phyloP scores from a whole-genome alignment of 371 early-diverging fungal genomes.

The Actinomortierella wolfii region DNA sequence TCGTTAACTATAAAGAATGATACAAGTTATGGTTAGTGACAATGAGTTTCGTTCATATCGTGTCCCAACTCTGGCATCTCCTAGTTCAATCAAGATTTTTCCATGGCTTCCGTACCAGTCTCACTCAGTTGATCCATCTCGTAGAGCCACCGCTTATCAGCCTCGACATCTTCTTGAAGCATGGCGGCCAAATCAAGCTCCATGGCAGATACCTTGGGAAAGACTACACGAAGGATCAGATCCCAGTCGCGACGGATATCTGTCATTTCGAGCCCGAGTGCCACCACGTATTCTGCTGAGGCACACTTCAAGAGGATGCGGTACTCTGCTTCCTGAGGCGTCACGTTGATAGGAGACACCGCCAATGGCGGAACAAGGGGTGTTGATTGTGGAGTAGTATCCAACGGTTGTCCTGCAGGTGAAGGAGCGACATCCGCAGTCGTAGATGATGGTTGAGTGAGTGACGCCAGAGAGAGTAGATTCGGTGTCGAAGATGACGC shows the following conservation, averaged over 20 bases:
- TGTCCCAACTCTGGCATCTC: too few relatives aligned
- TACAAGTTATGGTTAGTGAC: too few relatives aligned
- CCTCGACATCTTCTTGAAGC: conserved; percentile 22
- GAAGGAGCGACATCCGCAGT: too few relatives aligned
- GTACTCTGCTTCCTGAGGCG: conserved; percentile 24
- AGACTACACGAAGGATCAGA: conserved; percentile 40
- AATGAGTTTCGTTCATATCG: too few relatives aligned
- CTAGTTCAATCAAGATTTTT: conserved; percentile 1
- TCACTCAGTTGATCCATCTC: conserved; percentile 42
- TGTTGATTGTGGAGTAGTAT: too few relatives aligned
- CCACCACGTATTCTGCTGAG: conserved; percentile 30
- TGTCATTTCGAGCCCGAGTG: conserved; percentile 20
- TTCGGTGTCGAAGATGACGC: too few relatives aligned
- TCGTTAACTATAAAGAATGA: conserved; percentile 1
- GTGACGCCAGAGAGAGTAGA: background rate
- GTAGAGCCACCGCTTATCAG: conserved; percentile 32
- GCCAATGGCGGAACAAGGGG: too few relatives aligned
- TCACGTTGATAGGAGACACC: too few relatives aligned
- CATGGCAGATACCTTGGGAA: conserved; percentile 40
- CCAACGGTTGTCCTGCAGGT: too few relatives aligned
- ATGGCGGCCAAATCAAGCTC: conserved; percentile 19
- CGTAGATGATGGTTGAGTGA: background rate
- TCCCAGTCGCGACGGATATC: conserved; percentile 38
- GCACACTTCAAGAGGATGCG: conserved; percentile 39
- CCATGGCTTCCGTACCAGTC: conserved; percentile 20